These are phyloP conservation scores for Astrothelium macrocarpum DNA, from an alignment of 495 filamentous ascomycete genomes.

Conservation along the genomic window DNA sequence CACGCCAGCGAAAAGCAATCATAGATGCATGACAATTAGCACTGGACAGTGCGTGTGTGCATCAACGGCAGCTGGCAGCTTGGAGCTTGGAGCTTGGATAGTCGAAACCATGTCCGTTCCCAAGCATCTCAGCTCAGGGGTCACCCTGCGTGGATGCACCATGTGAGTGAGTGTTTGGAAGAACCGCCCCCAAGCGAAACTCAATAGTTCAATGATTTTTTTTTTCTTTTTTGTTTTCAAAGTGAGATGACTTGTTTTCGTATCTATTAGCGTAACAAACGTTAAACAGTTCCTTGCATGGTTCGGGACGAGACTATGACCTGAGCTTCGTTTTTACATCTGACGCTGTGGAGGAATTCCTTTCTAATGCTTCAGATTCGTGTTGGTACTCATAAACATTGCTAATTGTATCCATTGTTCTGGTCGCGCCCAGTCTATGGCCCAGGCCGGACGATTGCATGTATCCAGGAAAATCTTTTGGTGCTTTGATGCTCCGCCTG, in stretches of 20 bases:
- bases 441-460: not conserved
- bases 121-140: constrained; percentile 2
- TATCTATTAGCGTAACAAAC: not conserved
- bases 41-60: not conserved
- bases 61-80: not conserved
- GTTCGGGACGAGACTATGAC: not conserved
- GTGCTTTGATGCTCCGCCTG: not conserved
- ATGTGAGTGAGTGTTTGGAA: not conserved
- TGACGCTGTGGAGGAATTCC: not conserved
- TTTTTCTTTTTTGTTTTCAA: not conserved
- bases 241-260: not conserved
- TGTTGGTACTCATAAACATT: not conserved
- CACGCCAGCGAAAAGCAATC: no score
- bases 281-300: not conserved
- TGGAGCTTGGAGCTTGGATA: no score
- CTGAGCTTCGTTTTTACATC: not conserved
- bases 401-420: not conserved
- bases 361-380: not conserved
- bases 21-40: not conserved
- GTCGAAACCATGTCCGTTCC: not conserved
- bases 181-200: not conserved
- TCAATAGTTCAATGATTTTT: not conserved
- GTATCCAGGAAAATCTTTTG: not conserved
- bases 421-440: not conserved
- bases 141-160: not conserved